Base-by-base conservation (phyloP, 164 flowering plant species). In the Macadamia tetraphylla region DNA sequence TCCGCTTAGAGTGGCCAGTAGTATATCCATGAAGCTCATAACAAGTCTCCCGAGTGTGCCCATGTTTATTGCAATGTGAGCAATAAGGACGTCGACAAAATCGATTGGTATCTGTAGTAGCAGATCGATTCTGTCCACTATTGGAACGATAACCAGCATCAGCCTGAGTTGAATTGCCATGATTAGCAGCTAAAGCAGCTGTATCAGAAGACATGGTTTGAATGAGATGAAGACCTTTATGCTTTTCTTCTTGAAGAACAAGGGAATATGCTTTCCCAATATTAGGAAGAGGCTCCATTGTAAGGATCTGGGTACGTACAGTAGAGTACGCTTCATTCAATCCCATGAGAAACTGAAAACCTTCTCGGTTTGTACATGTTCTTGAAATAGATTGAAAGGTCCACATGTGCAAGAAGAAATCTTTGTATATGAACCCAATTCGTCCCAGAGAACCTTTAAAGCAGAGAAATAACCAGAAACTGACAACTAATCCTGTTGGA, bases 331-430 rank as follows among this genome's bases (percentile, higher is more conserved):
- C 18, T 10, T 65, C 69, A 42, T 71, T 66, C 0, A 65, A 63
- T 15, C 74, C 65, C 74, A 71, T 58, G 13, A 71, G 65, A 32
- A 66, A 66, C 18, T 71, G 66, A 64, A 66, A 6, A 4, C n/a
- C 29, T 4, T 57, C 29, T 57, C 5, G 29, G 8, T 17, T 17
- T 57, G 29, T 8, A 18, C 6, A 57, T 17, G 3, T 3, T 6
- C 29, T 57, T n/a, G n/a, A n/a, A 57, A n/a, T 6, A 3, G 6
- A 29, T 57, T 57, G 3, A 58, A 18, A 1, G 65, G 30, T 1
- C 52, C 65, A n/a, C 65, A 62, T n/a, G 51, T 7, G 14, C 65
- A 62, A 1, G 7, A 1, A 1, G 52, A 29, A n/a, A n/a, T 8
- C 9, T 51, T n/a, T 0, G 1, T 6, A 6, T 17, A n/a, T 6